phyloP scores from a whole-genome alignment of 805 yeast genomes.

The Cyberlindnera bimundalis region DNA sequence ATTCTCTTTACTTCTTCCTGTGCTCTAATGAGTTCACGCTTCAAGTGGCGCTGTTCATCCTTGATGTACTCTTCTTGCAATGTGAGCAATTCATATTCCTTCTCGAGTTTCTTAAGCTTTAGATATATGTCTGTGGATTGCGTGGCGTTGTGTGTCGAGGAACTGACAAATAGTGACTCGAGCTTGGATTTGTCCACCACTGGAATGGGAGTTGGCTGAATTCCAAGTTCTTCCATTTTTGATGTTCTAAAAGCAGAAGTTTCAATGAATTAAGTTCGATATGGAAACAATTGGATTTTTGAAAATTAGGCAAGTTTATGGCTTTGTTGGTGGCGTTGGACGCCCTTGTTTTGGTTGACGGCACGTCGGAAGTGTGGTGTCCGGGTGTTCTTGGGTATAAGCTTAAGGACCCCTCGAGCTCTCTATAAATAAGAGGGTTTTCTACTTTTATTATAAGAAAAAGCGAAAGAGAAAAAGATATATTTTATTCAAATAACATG shows the following conservation, averaged over 20 bases:
- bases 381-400: too few species aligned
- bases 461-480: too few species aligned
- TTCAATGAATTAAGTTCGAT: too few species aligned
- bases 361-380: too few species aligned
- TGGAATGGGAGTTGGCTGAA: conserved; percentile 34
- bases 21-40: conserved; percentile 90
- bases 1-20: conserved; percentile 98
- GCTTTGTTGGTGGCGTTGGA: too few species aligned
- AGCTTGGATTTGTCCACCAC: conserved; percentile 32
- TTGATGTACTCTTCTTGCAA: conserved; percentile 96
- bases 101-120: conserved; percentile 82
- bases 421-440: too few species aligned
- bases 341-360: too few species aligned
- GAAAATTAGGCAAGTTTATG: too few species aligned
- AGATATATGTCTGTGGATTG: conserved; percentile 63
- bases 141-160: conserved; percentile 13
- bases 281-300: too few species aligned
- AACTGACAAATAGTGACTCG: conserved; percentile 25
- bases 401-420: too few species aligned
- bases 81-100: conserved; percentile 77
- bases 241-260: too few species aligned
- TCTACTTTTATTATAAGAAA: too few species aligned
- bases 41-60: conserved; percentile 95
- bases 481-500: neutral
- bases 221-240: conserved; percentile 70